These are phyloP conservation scores for Aspergillus persii DNA, from an alignment of 2,329 filamentous ascomycete species.

Conservation along the genomic window DNA sequence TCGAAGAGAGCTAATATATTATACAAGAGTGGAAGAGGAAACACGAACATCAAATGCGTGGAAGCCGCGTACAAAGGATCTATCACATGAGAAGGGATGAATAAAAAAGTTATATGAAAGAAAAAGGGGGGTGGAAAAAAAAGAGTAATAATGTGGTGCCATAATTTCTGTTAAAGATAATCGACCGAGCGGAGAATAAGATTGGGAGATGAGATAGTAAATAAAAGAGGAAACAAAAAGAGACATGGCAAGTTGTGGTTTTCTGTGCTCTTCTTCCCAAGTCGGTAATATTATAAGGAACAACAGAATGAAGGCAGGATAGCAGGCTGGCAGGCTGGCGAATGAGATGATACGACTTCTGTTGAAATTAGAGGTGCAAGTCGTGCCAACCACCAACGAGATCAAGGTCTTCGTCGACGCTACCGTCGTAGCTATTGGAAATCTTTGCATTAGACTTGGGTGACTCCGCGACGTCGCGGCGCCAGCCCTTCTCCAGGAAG, in stretches of 20 bases:
- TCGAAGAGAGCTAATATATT: constrained; percentile 18
- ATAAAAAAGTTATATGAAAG: background rate
- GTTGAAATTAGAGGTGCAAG: constrained; percentile 54
- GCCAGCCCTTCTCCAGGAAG: constrained; percentile 49
- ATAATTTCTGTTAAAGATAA: constrained; percentile 3
- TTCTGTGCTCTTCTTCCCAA: constrained; percentile 2
- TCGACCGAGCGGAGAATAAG: background rate
- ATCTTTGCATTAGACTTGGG: constrained; percentile 31
- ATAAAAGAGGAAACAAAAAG: background rate
- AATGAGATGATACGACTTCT: background rate
- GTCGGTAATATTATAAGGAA: constrained; percentile 12
- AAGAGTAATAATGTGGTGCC: background rate
- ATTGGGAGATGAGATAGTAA: background rate
- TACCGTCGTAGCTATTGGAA: constrained; percentile 51
- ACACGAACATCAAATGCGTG: constrained; percentile 13
- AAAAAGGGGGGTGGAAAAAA: background rate
- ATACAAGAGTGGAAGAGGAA: constrained; percentile 20
- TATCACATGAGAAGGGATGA: constrained; percentile 14
- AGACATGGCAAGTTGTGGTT: background rate
- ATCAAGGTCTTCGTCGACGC: constrained; percentile 70
- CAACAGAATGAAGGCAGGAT: constrained; percentile 17
- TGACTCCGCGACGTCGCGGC: constrained; percentile 35
- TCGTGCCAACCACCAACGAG: constrained; percentile 92
- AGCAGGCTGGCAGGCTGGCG: constrained; percentile 10
- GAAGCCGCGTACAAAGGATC: constrained; percentile 16